phyloP scores from a whole-genome alignment of 305 asterid genomes.

The Salvia sclarea region DNA sequence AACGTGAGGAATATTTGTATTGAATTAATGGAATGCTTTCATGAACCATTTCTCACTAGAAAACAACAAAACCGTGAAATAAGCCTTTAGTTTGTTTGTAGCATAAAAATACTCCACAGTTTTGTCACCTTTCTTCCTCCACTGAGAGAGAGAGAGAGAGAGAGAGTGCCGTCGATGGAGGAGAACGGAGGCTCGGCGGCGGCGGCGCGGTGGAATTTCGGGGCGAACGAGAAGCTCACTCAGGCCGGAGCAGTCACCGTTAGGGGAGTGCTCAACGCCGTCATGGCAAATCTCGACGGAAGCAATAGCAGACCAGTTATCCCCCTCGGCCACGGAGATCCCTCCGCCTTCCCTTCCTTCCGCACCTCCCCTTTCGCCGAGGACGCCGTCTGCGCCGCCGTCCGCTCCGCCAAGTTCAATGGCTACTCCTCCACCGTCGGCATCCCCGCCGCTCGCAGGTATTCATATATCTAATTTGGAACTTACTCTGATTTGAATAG shows the following conservation, averaged over 20 bases:
- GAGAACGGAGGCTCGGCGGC: constrained; percentile 30
- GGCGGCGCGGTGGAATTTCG: constrained; percentile 45
- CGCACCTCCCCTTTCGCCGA: constrained; percentile 51
- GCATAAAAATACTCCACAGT: too few relatives aligned
- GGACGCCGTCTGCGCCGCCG: constrained; percentile 57
- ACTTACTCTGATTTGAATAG: too few relatives aligned
- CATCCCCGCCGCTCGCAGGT: constrained; percentile 59
- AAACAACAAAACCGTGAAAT: too few relatives aligned
- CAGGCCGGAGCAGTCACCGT: constrained; percentile 47
- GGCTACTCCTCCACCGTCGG: constrained; percentile 68
- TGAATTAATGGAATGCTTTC: too few relatives aligned
- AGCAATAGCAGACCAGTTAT: constrained; percentile 46
- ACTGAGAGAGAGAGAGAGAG: too few relatives aligned
- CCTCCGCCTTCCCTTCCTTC: constrained; percentile 63
- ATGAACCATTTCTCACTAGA: too few relatives aligned
- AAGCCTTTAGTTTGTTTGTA: too few relatives aligned
- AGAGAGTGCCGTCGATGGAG: constrained; percentile 32
- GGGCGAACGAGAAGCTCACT: constrained; percentile 42
- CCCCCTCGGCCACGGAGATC: constrained; percentile 69
- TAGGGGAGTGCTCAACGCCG: constrained; percentile 46
- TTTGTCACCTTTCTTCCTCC: too few relatives aligned
- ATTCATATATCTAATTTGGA: too few relatives aligned
- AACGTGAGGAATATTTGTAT: too few relatives aligned
- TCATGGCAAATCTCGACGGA: constrained; percentile 38
- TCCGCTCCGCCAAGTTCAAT: constrained; percentile 56